Evolutionary conservation across 2,329 filamentous ascomycete genomes (phyloP).

Genomic region (Cytospora mali): DNA sequence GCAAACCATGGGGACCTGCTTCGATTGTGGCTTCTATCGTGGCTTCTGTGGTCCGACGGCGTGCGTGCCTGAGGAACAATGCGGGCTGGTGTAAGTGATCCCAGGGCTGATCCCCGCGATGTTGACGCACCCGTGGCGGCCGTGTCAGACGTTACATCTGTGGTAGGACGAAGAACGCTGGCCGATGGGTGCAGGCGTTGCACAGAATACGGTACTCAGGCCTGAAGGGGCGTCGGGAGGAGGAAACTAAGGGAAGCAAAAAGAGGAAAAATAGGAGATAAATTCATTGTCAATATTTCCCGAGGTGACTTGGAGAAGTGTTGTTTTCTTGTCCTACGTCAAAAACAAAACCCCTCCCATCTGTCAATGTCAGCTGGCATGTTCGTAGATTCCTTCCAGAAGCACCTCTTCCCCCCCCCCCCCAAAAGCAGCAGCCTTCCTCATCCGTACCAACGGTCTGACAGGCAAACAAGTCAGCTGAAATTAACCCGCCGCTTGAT

Average conservation of each 20-base stretch:
- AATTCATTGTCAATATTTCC: not conserved
- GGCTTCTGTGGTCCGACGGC: not conserved
- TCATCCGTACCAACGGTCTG: not conserved
- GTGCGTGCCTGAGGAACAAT: not conserved
- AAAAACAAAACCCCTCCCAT: too few species aligned
- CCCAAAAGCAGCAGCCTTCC: not conserved
- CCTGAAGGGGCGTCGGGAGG: too few species aligned
- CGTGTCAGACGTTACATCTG: slow-evolving; percentile 19
- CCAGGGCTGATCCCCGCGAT: not conserved
- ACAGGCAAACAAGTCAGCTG: slow-evolving; percentile 7
- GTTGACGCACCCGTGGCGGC: not conserved
- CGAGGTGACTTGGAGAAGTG: not conserved
- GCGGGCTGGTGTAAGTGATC: not conserved
- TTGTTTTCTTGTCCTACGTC: slow-evolving; percentile 3
- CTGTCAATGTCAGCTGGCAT: slow-evolving; percentile 2
- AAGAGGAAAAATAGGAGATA: not conserved
- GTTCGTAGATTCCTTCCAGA: slow-evolving; percentile 19
- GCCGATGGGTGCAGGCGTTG: not conserved
- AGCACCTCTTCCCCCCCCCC: too few species aligned
- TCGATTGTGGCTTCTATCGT: not conserved
- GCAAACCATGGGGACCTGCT: not conserved
- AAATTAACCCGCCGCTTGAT: slow-evolving; percentile 1
- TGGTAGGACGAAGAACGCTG: not conserved
- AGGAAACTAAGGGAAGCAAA: too few species aligned
- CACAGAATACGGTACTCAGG: slow-evolving; percentile 6